These are phyloP conservation scores for Aspergillus saccharolyticus DNA, from an alignment of 495 filamentous ascomycete genomes.

Conservation along the genomic window DNA sequence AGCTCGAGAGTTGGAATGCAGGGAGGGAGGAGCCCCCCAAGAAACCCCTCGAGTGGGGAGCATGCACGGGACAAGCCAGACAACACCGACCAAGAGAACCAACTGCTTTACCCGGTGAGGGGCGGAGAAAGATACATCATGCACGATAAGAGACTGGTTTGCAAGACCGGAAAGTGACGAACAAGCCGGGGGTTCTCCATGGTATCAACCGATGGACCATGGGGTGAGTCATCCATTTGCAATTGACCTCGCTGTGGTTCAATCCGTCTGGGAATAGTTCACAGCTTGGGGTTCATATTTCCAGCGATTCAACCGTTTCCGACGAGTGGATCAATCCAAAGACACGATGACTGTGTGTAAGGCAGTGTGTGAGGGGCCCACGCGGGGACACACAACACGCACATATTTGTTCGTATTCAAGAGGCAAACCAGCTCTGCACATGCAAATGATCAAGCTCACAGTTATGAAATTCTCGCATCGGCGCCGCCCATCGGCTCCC, in stretches of 20 bases:
- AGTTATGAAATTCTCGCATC: constrained; percentile 13
- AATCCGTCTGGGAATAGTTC: constrained; percentile 14
- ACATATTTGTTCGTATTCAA: constrained; percentile 39
- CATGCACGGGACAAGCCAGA: constrained; percentile 32
- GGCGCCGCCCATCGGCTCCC: constrained; percentile 9
- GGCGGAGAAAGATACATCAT: constrained; percentile 4
- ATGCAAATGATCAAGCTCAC: constrained; percentile 20
- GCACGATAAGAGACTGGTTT: constrained; percentile 26
- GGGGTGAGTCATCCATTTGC: constrained; percentile 16
- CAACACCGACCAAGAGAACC: not conserved
- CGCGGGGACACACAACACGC: not conserved
- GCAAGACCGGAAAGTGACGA: constrained; percentile 35
- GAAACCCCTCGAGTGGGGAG: constrained; percentile 34
- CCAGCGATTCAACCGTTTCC: constrained; percentile 36
- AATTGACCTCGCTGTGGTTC: constrained; percentile 44
- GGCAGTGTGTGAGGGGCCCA: constrained; percentile 24
- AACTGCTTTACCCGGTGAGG: constrained; percentile 3
- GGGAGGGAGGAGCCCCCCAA: constrained; percentile 42
- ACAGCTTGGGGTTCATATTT: constrained; percentile 24
- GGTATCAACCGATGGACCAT: constrained; percentile 12
- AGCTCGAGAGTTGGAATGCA: constrained; percentile 33
- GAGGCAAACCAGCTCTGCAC: constrained; percentile 21
- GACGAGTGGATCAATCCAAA: constrained; percentile 46
- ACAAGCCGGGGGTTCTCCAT: constrained; percentile 30
- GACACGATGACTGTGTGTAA: constrained; percentile 32